Evolutionary conservation across 208 protist species (phyloP).

Genomic region (Polymyxa betae): DNA sequence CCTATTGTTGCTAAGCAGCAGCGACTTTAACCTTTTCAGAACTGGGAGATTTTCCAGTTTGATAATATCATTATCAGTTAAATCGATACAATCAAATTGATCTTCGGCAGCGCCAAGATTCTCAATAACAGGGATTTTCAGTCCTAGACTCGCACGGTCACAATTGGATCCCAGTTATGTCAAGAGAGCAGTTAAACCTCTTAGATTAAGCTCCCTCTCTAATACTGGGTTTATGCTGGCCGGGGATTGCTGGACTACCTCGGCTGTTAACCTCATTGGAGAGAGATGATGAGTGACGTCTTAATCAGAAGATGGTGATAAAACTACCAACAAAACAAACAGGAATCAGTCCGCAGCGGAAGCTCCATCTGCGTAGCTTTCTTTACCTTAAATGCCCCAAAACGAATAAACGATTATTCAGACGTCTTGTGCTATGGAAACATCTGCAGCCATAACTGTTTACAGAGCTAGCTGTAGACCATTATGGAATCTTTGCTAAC

Average conservation of each 20-base stretch:
- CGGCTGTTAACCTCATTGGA: slow-evolving; percentile 73
- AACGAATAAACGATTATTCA: too few species aligned
- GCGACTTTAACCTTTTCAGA: slow-evolving; percentile 73
- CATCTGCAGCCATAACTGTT: too few species aligned
- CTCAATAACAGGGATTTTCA: slow-evolving; percentile 76
- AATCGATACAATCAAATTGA: slow-evolving; percentile 82
- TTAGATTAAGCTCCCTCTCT: slow-evolving; percentile 73
- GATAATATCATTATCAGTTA: slow-evolving; percentile 80
- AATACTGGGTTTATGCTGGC: slow-evolving; percentile 73
- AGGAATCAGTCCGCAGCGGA: too few species aligned
- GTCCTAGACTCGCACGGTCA: slow-evolving; percentile 51
- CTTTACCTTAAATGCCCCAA: too few species aligned
- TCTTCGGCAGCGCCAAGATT: slow-evolving; percentile 77
- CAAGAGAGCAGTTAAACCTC: neutral
- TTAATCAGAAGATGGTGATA: neutral
- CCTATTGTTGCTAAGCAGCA: slow-evolving; percentile 79
- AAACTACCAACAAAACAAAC: too few species aligned
- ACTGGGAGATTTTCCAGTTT: slow-evolving; percentile 78
- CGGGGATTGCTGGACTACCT: slow-evolving; percentile 71
- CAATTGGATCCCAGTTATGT: neutral
- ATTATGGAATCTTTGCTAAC: too few species aligned
- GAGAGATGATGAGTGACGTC: neutral
- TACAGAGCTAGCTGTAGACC: too few species aligned
- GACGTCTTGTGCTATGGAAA: too few species aligned
- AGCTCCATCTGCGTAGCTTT: too few species aligned